Evolutionary conservation across 306 rosid genomes (phyloP), one percentile per base, ranked within the genome.

Genomic region (Ochetophila trinervis): DNA sequence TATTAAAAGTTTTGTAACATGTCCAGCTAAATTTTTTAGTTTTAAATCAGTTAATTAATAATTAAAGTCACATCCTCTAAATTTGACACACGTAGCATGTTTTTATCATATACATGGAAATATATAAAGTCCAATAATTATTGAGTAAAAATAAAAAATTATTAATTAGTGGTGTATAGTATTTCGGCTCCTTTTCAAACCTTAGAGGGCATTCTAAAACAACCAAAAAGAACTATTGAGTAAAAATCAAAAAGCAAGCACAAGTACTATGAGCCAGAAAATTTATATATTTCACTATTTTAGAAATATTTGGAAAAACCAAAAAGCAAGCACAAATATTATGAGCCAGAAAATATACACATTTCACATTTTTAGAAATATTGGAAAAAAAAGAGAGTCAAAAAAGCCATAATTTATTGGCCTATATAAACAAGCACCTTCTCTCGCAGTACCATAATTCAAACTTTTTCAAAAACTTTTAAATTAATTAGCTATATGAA

Each of bases 341-440:
- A 27, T 68, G 76, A 36, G 75, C 62, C 57, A 47, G 20, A 10
- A 5, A 36, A 3, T 3, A 48, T 17, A 22, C 66, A 19, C 66
- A 51, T 57, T n/a, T n/a, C n/a, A n/a, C n/a, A n/a, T n/a, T n/a
- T n/a, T n/a, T n/a, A n/a, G n/a, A n/a, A n/a, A n/a, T n/a, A n/a
- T n/a, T n/a, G n/a, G n/a, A n/a, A n/a, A 3, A 62, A 17, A 30
- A 11, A 17, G 27, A 49, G 23, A 48, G 53, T 73, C 62, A 70
- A 68, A 74, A 63, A 48, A 49, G 36, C 57, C 86, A 60, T 57
- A 48, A 3, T 30, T n/a, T 58, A 36, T 18, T 22, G 10, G 67
- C 72, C 87, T 80, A 82, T 82, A 85, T 59, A 84, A 76, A 71
- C 18, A 63, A n/a, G 42, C 9, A 66, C 52, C 76, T 30, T 45